Conservation (phyloP, 805 yeast genomes). For the Starmerella powellii region DNA sequence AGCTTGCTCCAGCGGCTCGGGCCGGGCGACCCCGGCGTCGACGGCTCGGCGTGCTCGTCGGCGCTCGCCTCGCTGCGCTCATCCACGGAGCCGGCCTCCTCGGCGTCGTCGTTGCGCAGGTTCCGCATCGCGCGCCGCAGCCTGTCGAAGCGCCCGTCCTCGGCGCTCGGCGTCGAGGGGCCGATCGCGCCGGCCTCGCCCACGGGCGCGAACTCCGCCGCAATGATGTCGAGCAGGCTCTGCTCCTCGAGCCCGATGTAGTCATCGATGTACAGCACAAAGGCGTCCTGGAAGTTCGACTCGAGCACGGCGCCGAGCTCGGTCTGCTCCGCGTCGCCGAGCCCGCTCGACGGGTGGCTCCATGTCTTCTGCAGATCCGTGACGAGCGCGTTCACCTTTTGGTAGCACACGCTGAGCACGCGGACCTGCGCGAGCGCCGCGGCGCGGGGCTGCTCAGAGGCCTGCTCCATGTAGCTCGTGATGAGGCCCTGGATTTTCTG, state of each 20-base stretch:
- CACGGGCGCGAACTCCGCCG: conserved; percentile 3
- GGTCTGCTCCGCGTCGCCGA: conserved; percentile 30
- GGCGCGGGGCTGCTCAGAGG: conserved; percentile 50
- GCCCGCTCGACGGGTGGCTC: conserved; percentile 27
- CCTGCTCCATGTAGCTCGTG: conserved; percentile 46
- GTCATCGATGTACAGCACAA: conserved; percentile 51
- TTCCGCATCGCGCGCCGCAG: conserved; percentile 23
- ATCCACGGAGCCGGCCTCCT: background rate
- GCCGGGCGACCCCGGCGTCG: background rate
- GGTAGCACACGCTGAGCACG: conserved; percentile 54
- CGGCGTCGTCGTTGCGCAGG: conserved; percentile 12
- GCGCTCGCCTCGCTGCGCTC: background rate
- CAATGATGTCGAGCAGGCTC: conserved; percentile 27
- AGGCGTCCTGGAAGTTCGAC: conserved; percentile 59
- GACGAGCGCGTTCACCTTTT: conserved; percentile 46
- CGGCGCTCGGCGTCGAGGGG: conserved; percentile 10
- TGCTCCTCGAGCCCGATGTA: conserved; percentile 55
- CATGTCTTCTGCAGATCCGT: conserved; percentile 48
- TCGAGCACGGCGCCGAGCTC: conserved; percentile 44
- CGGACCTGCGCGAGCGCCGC: conserved; percentile 50
- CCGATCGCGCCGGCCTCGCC: background rate
- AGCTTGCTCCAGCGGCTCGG: conserved; percentile 1
- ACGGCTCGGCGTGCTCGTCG: background rate
- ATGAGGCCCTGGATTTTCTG: conserved; percentile 42
- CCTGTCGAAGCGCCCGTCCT: conserved; percentile 27